A percentile compares a stretch with the other conserved stretches of the same genome.
Conservation (phyloP, 2,329 filamentous ascomycete species). For the Knufia fluminis region DNA sequence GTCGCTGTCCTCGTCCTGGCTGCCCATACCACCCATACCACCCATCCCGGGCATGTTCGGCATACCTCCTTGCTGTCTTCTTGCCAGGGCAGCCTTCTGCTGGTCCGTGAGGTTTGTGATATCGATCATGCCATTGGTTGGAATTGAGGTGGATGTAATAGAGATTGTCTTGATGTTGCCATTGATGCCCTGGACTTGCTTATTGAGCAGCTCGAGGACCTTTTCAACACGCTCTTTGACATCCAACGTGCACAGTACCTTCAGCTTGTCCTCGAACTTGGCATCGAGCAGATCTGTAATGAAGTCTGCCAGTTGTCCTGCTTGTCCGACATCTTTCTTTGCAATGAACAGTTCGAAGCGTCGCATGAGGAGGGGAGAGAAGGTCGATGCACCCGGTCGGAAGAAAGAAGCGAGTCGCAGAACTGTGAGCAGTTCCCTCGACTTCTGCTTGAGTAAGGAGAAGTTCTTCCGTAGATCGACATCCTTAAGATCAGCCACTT, state of each 20-base stretch:
- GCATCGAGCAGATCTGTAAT: constrained; percentile 90
- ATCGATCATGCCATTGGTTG: constrained; percentile 50
- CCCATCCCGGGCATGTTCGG: constrained; percentile 35
- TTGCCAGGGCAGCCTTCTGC: constrained; percentile 35
- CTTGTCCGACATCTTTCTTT: constrained; percentile 70
- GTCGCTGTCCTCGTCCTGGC: constrained; percentile 55
- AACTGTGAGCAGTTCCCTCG: constrained; percentile 75
- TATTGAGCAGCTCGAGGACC: constrained; percentile 73
- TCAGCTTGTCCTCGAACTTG: constrained; percentile 81
- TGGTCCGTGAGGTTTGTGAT: constrained; percentile 42
- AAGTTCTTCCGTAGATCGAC: constrained; percentile 62
- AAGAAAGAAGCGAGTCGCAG: constrained; percentile 79
- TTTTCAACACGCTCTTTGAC: constrained; percentile 68
- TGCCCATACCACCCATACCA: constrained; percentile 35
- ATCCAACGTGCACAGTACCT: constrained; percentile 71
- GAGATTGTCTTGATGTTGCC: constrained; percentile 78
- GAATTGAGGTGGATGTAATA: constrained; percentile 57
- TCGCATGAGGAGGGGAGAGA: constrained; percentile 78
- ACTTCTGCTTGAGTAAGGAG: constrained; percentile 69
- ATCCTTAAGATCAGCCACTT: constrained; percentile 43
- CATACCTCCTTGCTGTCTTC: constrained; percentile 36
- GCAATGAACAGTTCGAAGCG: constrained; percentile 81
- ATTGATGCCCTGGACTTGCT: constrained; percentile 75
- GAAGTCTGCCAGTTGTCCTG: constrained; percentile 82
- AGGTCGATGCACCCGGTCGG: constrained; percentile 55